Percentiles rank a stretch among this genome's conserved stretches.
These are phyloP conservation scores for Spirogloea muscicola DNA, from an alignment of 139 green algal genomes.

Conservation along the genomic window DNA sequence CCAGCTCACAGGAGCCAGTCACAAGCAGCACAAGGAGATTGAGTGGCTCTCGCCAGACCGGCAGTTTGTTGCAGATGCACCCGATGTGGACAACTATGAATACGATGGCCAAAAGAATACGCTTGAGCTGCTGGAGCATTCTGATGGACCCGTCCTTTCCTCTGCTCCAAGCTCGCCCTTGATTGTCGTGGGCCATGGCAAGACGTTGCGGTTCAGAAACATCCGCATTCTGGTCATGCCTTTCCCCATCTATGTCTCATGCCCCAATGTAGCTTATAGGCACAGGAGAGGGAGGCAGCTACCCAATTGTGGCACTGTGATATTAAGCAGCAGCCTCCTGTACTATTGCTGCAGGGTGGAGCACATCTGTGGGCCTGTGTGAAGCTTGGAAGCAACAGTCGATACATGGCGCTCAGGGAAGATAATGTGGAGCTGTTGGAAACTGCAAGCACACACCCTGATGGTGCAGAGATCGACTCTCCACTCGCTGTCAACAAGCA, in stretches of 20 bases:
- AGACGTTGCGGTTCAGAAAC: constrained; percentile 74
- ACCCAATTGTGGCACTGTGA: no score
- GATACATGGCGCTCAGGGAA: constrained; percentile 22
- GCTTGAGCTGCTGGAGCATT: constrained; percentile 61
- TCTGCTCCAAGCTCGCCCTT: constrained; percentile 69
- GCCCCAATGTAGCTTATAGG: not conserved
- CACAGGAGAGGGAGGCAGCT: not conserved
- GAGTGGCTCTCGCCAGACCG: constrained; percentile 66
- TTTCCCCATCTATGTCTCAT: not conserved
- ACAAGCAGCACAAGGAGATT: constrained; percentile 7
- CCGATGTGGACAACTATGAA: constrained; percentile 51
- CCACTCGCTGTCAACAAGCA: not conserved
- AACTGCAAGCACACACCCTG: not conserved
- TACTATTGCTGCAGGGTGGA: constrained; percentile 56
- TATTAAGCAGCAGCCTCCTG: no score
- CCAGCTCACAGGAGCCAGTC: not conserved
- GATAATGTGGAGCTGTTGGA: constrained; percentile 24
- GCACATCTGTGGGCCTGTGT: constrained; percentile 56
- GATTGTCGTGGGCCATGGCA: constrained; percentile 71
- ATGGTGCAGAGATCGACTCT: not conserved
- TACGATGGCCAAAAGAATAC: constrained; percentile 59
- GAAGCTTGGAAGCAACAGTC: constrained; percentile 29
- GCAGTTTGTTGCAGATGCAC: constrained; percentile 77
- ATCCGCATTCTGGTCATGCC: constrained; percentile 62
- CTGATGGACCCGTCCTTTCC: constrained; percentile 49